Evolutionary conservation across 352 stramenopile genomes (phyloP).

Genomic region (Globisporangium megalacanthum): DNA sequence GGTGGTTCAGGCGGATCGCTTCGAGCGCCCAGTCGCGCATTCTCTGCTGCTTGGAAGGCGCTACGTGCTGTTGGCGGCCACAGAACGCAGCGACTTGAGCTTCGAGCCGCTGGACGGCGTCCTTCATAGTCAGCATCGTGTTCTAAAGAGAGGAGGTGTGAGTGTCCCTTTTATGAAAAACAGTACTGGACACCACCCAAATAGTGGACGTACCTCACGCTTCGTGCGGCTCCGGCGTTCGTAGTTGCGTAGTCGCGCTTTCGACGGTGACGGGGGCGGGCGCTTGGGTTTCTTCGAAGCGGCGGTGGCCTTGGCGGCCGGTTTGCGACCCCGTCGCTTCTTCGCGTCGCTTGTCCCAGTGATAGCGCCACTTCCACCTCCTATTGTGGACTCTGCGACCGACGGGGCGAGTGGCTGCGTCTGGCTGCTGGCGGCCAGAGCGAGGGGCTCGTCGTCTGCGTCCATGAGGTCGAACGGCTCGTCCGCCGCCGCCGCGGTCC

Average conservation of each 20-base stretch:
- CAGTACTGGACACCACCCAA: conserved; percentile 4
- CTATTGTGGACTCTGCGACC: neutral
- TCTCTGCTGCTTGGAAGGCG: conserved; percentile 15
- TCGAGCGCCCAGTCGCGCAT: conserved; percentile 36
- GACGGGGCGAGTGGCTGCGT: neutral
- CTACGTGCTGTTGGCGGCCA: conserved; percentile 11
- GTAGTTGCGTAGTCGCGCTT: conserved; percentile 45
- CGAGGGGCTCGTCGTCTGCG: conserved; percentile 9
- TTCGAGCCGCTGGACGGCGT: conserved; percentile 33
- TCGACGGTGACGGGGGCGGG: conserved; percentile 26
- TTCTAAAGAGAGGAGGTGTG: conserved; percentile 18
- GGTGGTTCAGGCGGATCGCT: conserved; percentile 34
- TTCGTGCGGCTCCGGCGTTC: conserved; percentile 50
- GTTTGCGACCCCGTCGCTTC: conserved; percentile 40
- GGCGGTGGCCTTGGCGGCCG: conserved; percentile 24
- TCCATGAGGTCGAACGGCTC: conserved; percentile 15
- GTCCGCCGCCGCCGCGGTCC: conserved; percentile 4
- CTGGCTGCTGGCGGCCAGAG: too few relatives aligned
- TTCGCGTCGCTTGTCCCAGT: conserved; percentile 13
- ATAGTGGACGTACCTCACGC: conserved; percentile 24
- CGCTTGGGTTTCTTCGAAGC: conserved; percentile 28
- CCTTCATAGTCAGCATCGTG: conserved; percentile 51
- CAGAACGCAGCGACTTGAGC: conserved; percentile 28
- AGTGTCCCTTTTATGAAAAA: neutral
- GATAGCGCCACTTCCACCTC: neutral